Percentiles rank a stretch among this genome's conserved stretches.
phyloP scores from a whole-genome alignment of 139 green algal genomes.

The Monoraphidium neglectum region DNA sequence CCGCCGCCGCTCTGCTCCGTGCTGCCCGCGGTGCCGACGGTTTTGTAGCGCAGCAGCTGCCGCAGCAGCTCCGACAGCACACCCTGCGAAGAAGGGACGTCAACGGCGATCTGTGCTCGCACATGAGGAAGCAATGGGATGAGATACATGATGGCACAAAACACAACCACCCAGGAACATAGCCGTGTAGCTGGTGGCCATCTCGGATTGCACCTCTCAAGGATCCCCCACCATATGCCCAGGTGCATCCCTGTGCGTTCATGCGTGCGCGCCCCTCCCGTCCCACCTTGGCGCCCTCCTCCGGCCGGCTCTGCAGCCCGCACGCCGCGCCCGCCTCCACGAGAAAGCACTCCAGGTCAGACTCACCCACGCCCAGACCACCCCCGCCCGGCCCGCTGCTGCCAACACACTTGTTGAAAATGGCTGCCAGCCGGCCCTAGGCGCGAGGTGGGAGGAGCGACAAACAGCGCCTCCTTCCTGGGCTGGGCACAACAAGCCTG shows the following conservation, averaged over 20 bases:
- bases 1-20: too few species aligned
- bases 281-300: conserved; percentile 31
- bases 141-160: background rate
- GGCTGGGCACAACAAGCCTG: background rate
- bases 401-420: background rate
- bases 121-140: background rate
- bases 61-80: conserved; percentile 66
- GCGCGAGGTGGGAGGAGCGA: background rate
- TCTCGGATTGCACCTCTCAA: background rate
- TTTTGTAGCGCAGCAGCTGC: conserved; percentile 73
- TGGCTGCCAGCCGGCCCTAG: background rate
- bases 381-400: conserved; percentile 17
- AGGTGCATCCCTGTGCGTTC: background rate
- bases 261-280: background rate
- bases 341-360: conserved; percentile 80
- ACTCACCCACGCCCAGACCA: too few species aligned
- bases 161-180: background rate
- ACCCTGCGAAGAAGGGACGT: conserved; percentile 13
- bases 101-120: too few species aligned
- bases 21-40: conserved; percentile 23
- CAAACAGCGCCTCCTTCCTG: background rate
- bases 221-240: background rate
- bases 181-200: background rate
- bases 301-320: conserved; percentile 44
- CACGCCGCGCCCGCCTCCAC: conserved; percentile 68